Base-by-base conservation (phyloP, 768 basidiomycete species). In the Podaxis mareebaensis region DNA sequence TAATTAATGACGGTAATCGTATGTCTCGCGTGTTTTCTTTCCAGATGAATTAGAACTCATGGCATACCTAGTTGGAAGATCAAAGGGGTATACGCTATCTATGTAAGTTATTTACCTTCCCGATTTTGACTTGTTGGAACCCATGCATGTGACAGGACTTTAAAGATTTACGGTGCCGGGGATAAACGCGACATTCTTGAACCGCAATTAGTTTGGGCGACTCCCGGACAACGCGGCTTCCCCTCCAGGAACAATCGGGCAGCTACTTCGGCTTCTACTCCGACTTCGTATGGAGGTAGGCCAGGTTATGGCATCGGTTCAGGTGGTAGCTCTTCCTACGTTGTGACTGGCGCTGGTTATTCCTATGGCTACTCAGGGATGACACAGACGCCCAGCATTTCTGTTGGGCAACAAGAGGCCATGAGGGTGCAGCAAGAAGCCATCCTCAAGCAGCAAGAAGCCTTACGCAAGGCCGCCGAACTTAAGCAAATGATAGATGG, bases 181-280 rank as follows among this genome's bases (percentile, higher is more conserved):
- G 85, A 89, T 59, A 85, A 81, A 67, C 79, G 90, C 36, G 73
- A 73, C 15, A 70, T 81, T 36, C 74, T 95, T 2, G 91, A 93
- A 67, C 85, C 89, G 2, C 75, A 76, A 58, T 79, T 95, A 51
- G 71, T 80, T 3, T 92, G 92, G 91, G 92, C 91, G 1, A 92
- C 89, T 3, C 89, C 90, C 8, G 77, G 81, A 15, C 85, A 87
- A 65, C 76, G 79, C 26, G 91, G 89, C 10, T 88, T 91, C 53
- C 60, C 74, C 51, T 58, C 65, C 20, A 49, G 30, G 48, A 61
- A 51, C 56, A 53, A 42, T 54, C 15, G 28, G 58, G 49, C 61
- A 58, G 33, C 39, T 13, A 60, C n/a, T 36, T 44, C 57, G 36
- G 30, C 22, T 38, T 55, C 61, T 61, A 51, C 53, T 33, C 20